These are phyloP conservation scores for Plasmodium ovale DNA, from an alignment of 169 alveolate species.

Conservation along the genomic window DNA sequence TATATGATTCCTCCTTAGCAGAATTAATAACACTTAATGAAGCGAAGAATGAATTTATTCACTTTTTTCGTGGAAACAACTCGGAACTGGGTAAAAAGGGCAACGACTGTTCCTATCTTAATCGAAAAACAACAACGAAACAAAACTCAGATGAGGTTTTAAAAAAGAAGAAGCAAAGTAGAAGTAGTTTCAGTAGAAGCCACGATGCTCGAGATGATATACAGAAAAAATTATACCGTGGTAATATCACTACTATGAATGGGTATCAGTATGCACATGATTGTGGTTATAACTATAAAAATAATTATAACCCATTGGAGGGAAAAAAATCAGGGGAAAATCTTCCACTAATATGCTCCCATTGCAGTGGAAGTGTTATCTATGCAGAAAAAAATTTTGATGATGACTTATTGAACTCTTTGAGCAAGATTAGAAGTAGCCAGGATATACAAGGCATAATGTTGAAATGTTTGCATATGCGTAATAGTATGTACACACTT, in stretches of 20 bases:
- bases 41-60: slow-evolving; percentile 70
- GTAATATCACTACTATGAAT: background rate
- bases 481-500: slow-evolving; percentile 5
- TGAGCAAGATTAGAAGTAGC: slow-evolving; percentile 91
- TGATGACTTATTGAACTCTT: slow-evolving; percentile 84
- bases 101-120: background rate
- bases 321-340: background rate
- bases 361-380: slow-evolving; percentile 95
- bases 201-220: too few species aligned
- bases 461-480: slow-evolving; percentile 77
- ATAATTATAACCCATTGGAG: background rate
- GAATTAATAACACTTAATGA: slow-evolving; percentile 74
- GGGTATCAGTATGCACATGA: background rate
- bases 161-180: background rate
- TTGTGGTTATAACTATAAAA: background rate
- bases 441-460: slow-evolving; percentile 89
- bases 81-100: background rate
- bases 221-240: background rate
- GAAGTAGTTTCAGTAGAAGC: too few species aligned
- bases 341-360: slow-evolving; percentile 87
- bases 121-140: background rate
- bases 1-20: slow-evolving; percentile 74
- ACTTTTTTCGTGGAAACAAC: slow-evolving; percentile 19
- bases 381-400: slow-evolving; percentile 93
- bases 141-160: background rate